Conservation (phyloP, 495 filamentous ascomycete genomes). For the Symbiotaphrina buchneri region DNA sequence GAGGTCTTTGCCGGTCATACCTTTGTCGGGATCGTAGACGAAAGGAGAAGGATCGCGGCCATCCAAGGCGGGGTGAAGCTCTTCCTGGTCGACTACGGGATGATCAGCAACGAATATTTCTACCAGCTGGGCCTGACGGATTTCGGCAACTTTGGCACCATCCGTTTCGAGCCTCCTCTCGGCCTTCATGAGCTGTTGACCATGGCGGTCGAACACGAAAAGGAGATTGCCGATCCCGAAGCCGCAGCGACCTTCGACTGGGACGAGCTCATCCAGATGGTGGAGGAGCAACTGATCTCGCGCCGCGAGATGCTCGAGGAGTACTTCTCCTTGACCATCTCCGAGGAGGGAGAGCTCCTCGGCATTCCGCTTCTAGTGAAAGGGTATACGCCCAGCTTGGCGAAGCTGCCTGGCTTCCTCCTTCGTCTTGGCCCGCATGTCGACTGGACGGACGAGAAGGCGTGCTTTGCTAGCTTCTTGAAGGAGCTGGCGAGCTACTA, state of each 20-base stretch:
- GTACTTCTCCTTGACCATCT: slow-evolving; percentile 79
- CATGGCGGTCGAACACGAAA: slow-evolving; percentile 52
- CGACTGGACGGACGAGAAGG: slow-evolving; percentile 64
- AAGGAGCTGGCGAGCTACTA: slow-evolving; percentile 82
- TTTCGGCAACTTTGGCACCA: slow-evolving; percentile 84
- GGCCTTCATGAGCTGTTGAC: slow-evolving; percentile 43
- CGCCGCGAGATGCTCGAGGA: slow-evolving; percentile 72
- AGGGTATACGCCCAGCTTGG: slow-evolving; percentile 66
- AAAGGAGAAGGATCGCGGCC: slow-evolving; percentile 63
- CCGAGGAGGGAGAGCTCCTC: slow-evolving; percentile 48
- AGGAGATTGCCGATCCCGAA: slow-evolving; percentile 10
- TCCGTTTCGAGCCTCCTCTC: slow-evolving; percentile 57
- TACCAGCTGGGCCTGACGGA: slow-evolving; percentile 93
- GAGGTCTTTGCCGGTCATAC: slow-evolving; percentile 78
- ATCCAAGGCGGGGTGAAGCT: slow-evolving; percentile 88
- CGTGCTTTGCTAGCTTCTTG: slow-evolving; percentile 71
- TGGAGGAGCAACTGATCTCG: slow-evolving; percentile 40
- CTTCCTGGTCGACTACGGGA: slow-evolving; percentile 85
- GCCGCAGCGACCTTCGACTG: slow-evolving; percentile 38
- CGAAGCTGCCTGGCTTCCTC: slow-evolving; percentile 75
- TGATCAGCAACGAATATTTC: slow-evolving; percentile 70
- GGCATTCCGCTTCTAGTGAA: slow-evolving; percentile 71
- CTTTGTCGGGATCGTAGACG: slow-evolving; percentile 86
- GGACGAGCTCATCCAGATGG: slow-evolving; percentile 34
- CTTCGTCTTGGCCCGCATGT: slow-evolving; percentile 76